Percentiles rank a stretch among this genome's conserved stretches.
These are phyloP conservation scores for Coemansia sp. DNA, from an alignment of 192 early-diverging fungal species.

Conservation along the genomic window DNA sequence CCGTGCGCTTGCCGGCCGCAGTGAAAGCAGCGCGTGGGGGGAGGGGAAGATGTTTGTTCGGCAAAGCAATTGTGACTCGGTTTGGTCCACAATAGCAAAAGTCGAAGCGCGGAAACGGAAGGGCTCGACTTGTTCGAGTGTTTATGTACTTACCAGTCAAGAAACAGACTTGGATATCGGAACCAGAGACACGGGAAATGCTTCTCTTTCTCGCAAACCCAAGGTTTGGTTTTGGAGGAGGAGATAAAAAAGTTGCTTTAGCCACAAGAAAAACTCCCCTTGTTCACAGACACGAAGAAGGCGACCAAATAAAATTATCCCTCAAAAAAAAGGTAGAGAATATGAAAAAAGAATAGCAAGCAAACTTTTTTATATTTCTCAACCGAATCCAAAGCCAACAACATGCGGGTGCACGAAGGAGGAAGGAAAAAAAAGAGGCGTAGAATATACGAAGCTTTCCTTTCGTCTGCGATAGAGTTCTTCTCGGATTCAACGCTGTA, in stretches of 20 bases:
- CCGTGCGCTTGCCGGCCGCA: not conserved
- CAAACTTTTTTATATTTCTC: not conserved
- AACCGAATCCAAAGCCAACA: not conserved
- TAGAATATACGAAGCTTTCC: not conserved
- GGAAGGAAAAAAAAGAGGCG: not conserved
- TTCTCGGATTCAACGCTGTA: not conserved
- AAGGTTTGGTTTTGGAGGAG: no score
- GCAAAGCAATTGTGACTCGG: not conserved
- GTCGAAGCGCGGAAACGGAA: not conserved
- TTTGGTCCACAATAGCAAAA: not conserved
- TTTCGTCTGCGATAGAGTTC: not conserved
- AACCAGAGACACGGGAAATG: no score
- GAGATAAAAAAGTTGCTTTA: no score
- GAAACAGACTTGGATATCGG: no score
- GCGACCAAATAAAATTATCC: not conserved
- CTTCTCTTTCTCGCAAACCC: no score
- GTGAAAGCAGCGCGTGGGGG: not conserved
- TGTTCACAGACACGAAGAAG: not conserved
- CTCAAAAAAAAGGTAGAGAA: no score
- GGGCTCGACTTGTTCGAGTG: not conserved
- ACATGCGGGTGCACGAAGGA: not conserved
- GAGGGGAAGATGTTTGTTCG: not conserved
- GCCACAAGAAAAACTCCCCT: not conserved
- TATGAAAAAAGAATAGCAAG: not conserved
- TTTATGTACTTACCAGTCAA: not conserved